phyloP scores from a whole-genome alignment of 371 early-diverging fungal species.

The Mucor indicus region DNA sequence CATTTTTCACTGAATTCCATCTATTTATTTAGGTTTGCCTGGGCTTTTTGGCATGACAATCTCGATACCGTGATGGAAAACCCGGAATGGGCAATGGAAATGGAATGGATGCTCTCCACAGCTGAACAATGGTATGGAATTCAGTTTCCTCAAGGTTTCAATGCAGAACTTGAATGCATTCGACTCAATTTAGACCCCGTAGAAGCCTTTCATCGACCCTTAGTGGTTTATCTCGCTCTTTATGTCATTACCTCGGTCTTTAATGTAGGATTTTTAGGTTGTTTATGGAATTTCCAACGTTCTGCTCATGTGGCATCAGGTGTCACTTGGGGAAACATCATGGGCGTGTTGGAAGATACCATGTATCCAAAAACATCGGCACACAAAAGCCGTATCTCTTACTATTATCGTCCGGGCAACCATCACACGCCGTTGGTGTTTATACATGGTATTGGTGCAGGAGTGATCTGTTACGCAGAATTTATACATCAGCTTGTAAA shows the following conservation, averaged over 20 bases:
- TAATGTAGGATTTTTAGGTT: slow-evolving; percentile 22
- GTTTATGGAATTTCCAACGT: slow-evolving; percentile 19
- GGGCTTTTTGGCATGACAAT: slow-evolving; percentile 54
- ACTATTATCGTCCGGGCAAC: slow-evolving; percentile 25
- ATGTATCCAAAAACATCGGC: background rate
- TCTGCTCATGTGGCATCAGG: slow-evolving; percentile 1
- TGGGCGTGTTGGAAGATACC: slow-evolving; percentile 2
- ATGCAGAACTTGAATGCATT: slow-evolving; percentile 49
- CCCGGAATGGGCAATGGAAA: slow-evolving; percentile 34
- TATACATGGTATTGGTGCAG: slow-evolving; percentile 68
- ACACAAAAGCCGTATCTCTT: slow-evolving; percentile 7
- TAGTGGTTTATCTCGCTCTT: slow-evolving; percentile 48
- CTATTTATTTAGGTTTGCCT: slow-evolving; percentile 54
- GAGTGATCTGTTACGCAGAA: slow-evolving; percentile 53
- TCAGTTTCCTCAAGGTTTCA: slow-evolving; percentile 51
- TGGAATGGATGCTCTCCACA: slow-evolving; percentile 42
- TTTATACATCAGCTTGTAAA: slow-evolving; percentile 46
- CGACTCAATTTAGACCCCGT: slow-evolving; percentile 62
- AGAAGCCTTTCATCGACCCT: slow-evolving; percentile 58
- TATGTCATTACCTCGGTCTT: slow-evolving; percentile 29
- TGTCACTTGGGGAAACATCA: slow-evolving; percentile 27
- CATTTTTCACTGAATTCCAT: background rate
- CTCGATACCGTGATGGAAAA: slow-evolving; percentile 33
- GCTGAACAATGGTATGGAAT: slow-evolving; percentile 42
- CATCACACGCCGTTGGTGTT: slow-evolving; percentile 56